Base-by-base conservation (phyloP, 116 monocot genomes). In the Zostera marina region DNA sequence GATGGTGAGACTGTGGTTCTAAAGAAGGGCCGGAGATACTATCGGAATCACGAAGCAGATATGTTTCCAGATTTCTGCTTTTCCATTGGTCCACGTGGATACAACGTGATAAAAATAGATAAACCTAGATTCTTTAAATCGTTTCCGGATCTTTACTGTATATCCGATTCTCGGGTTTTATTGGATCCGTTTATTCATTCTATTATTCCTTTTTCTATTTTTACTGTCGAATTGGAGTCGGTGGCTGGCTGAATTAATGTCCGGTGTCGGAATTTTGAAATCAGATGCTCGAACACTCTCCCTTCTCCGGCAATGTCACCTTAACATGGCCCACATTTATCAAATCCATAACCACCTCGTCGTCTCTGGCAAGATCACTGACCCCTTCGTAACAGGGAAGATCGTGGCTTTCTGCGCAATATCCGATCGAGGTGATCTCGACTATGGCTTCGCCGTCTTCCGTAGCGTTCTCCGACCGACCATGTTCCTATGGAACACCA, bases 271-370 rank as follows among this genome's bases (percentile, higher is more conserved):
- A 22, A 39, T 42, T 41, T 22, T 70, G 24, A 69, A 69, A 52
- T 67, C 66, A 20, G 70, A 70, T 64, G 23, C 17, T 22, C 53
- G 53, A 16, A 66, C 68, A 25, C 72, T 80, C 54, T 63, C 63
- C 40, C 69, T 80, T 38, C 72, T 80, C 63, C 48, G 32, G 24
- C 69, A 42, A 45, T 62, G 58, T 54, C 26, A 22, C 63, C 76
- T 65, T 26, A 59, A 63, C 60, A 59, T 67, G 43, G 41, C 24
- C 46, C 44, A 60, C 23, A 22, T 64, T 54, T 44, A 65, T 9
- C 72, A 70, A 38, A 54, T 76, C 70, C 76, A 81, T 60, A 61
- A 73, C 64, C 73, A 64, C 70, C 73, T 81, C 66, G 13, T 74
- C 67, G 61, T 67, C 64, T 64, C 76, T 67, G 81, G 73, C 67